Conservation (phyloP, 208 protist genomes). For the Endotrypanum monterogeii region DNA sequence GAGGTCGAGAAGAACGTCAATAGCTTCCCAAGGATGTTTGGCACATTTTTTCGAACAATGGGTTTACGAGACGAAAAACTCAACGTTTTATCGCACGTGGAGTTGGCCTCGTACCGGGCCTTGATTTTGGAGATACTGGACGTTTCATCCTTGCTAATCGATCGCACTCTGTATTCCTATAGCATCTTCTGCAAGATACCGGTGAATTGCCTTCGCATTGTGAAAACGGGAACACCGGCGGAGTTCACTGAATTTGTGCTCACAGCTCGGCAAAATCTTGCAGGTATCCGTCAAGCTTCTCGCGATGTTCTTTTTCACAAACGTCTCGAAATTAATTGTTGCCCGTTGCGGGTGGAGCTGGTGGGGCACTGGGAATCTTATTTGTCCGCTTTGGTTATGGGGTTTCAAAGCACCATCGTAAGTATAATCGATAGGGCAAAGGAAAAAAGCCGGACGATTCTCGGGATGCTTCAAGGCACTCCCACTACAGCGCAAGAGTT, state of each 20-base stretch:
- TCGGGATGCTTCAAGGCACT: slow-evolving; percentile 37
- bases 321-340: slow-evolving; percentile 71
- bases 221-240: slow-evolving; percentile 27
- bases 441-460: slow-evolving; percentile 37
- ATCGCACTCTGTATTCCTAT: slow-evolving; percentile 51
- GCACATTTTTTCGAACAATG: slow-evolving; percentile 67
- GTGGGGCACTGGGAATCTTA: slow-evolving; percentile 57
- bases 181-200: slow-evolving; percentile 56
- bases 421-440: slow-evolving; percentile 38
- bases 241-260: slow-evolving; percentile 41
- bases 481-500: slow-evolving; percentile 76
- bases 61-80: slow-evolving; percentile 45
- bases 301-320: slow-evolving; percentile 74
- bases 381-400: slow-evolving; percentile 47
- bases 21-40: slow-evolving; percentile 54
- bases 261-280: slow-evolving; percentile 45
- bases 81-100: slow-evolving; percentile 33
- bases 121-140: slow-evolving; percentile 43
- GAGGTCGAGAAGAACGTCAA: slow-evolving; percentile 57
- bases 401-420: slow-evolving; percentile 42
- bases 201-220: slow-evolving; percentile 33
- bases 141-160: slow-evolving; percentile 39
- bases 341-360: slow-evolving; percentile 53
- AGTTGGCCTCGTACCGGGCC: slow-evolving; percentile 41
- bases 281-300: slow-evolving; percentile 46